These are phyloP conservation scores for Epichloe amarillans DNA, from an alignment of 2,329 filamentous ascomycete species.

Conservation along the genomic window DNA sequence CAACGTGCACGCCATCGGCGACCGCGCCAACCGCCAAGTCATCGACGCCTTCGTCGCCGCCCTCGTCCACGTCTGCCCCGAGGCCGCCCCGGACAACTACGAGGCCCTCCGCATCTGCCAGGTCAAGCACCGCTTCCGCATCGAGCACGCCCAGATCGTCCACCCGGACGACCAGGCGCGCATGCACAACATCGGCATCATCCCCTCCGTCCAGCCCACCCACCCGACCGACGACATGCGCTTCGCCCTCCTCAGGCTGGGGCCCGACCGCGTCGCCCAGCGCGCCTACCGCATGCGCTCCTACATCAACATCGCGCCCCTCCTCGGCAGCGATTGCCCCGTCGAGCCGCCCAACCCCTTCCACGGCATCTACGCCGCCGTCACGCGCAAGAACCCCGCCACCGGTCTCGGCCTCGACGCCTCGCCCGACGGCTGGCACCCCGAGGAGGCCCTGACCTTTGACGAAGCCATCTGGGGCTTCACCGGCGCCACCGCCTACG, in stretches of 20 bases:
- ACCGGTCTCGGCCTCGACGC: conserved; percentile 37
- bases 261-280: conserved; percentile 34
- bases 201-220: conserved; percentile 58
- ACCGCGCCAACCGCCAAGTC: conserved; percentile 52
- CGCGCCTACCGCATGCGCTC: conserved; percentile 56
- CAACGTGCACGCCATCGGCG: conserved; percentile 61
- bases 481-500: conserved; percentile 44
- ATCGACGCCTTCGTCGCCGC: conserved; percentile 48
- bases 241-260: conserved; percentile 49
- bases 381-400: conserved; percentile 45
- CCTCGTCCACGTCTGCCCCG: conserved; percentile 39
- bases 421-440: conserved; percentile 42
- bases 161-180: conserved; percentile 49
- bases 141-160: conserved; percentile 61
- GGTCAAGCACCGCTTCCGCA: conserved; percentile 43
- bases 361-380: conserved; percentile 55
- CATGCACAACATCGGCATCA: conserved; percentile 44
- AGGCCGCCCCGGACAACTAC: conserved; percentile 10
- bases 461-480: conserved; percentile 50
- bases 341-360: conserved; percentile 57
- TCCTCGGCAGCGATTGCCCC: conserved; percentile 59
- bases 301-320: conserved; percentile 36
- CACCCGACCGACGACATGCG: conserved; percentile 61
- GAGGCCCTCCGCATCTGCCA: conserved; percentile 36
- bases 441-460: conserved; percentile 43